Conservation (phyloP, 208 protist species). For the Strigomonas oncopelti region DNA sequence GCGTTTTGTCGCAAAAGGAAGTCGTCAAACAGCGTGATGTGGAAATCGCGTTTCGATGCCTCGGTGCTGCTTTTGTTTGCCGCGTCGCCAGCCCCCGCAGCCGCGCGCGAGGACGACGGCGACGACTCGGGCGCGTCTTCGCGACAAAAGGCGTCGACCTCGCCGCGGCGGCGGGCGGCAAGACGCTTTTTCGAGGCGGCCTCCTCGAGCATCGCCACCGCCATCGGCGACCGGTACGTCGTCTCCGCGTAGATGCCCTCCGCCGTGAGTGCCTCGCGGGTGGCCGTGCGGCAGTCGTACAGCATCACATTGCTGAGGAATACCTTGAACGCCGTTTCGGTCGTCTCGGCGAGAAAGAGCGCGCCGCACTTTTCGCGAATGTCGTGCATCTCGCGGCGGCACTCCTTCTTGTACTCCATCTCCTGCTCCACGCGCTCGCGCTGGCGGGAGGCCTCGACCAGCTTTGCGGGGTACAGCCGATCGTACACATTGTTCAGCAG, state of each 20-base stretch:
- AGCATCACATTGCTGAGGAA: constrained; percentile 64
- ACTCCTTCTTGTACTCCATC: constrained; percentile 26
- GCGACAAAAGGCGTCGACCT: constrained; percentile 11
- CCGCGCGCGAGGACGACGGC: too few relatives aligned
- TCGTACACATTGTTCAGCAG: constrained; percentile 50
- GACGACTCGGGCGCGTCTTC: neutral
- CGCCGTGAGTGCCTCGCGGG: neutral
- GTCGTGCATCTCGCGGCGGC: constrained; percentile 36
- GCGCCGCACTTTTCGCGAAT: constrained; percentile 41
- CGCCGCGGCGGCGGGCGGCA: constrained; percentile 11
- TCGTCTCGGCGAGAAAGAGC: constrained; percentile 12
- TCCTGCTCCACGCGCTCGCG: constrained; percentile 32
- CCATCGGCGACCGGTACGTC: constrained; percentile 61
- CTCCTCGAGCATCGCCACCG: constrained; percentile 39
- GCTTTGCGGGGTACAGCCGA: constrained; percentile 57
- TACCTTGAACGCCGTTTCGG: constrained; percentile 27
- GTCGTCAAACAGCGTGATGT: constrained; percentile 64
- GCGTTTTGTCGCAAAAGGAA: constrained; percentile 76
- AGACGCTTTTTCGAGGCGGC: constrained; percentile 13
- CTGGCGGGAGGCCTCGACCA: constrained; percentile 19
- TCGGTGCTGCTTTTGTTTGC: neutral
- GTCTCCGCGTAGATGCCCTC: constrained; percentile 32
- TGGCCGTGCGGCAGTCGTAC: constrained; percentile 12
- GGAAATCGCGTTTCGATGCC: constrained; percentile 12
- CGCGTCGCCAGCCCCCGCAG: neutral